Evolutionary conservation across 805 yeast genomes (phyloP).

Genomic region (Myxozyma monticola): DNA sequence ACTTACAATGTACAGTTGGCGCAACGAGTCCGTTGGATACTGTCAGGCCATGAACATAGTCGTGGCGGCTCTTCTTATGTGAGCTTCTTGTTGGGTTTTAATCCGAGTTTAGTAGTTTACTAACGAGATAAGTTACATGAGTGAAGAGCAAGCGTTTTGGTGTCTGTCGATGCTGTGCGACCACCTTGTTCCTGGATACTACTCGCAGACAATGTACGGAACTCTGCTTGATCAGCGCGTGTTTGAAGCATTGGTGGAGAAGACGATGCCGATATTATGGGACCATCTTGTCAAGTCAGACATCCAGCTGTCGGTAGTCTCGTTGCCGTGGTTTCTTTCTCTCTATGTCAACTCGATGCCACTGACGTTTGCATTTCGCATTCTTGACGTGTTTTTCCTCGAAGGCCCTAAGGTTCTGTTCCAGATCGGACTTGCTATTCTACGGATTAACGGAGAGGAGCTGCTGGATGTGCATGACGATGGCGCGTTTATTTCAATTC

Average conservation of each 20-base stretch:
- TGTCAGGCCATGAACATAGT: slow-evolving; percentile 98
- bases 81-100: slow-evolving; percentile 10
- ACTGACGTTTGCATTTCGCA: slow-evolving; percentile 84
- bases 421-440: slow-evolving; percentile 90
- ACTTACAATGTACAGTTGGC: slow-evolving; percentile 93
- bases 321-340: slow-evolving; percentile 95
- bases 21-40: slow-evolving; percentile 93
- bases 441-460: slow-evolving; percentile 84
- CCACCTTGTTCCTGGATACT: slow-evolving; percentile 87
- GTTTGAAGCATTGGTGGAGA: slow-evolving; percentile 84
- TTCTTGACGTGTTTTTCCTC: slow-evolving; percentile 83
- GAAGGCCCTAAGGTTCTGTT: slow-evolving; percentile 88
- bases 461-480: slow-evolving; percentile 81
- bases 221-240: slow-evolving; percentile 91
- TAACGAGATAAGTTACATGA: slow-evolving; percentile 56
- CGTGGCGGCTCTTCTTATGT: slow-evolving; percentile 51
- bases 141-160: slow-evolving; percentile 98
- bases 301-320: slow-evolving; percentile 88
- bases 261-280: slow-evolving; percentile 86
- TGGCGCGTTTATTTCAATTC: slow-evolving; percentile 81
- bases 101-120: background rate
- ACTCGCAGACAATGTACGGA: slow-evolving; percentile 97
- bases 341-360: slow-evolving; percentile 93
- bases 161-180: slow-evolving; percentile 79
- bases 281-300: slow-evolving; percentile 75